Base-by-base conservation (phyloP, 768 basidiomycete genomes). In the Mycena floridula region DNA sequence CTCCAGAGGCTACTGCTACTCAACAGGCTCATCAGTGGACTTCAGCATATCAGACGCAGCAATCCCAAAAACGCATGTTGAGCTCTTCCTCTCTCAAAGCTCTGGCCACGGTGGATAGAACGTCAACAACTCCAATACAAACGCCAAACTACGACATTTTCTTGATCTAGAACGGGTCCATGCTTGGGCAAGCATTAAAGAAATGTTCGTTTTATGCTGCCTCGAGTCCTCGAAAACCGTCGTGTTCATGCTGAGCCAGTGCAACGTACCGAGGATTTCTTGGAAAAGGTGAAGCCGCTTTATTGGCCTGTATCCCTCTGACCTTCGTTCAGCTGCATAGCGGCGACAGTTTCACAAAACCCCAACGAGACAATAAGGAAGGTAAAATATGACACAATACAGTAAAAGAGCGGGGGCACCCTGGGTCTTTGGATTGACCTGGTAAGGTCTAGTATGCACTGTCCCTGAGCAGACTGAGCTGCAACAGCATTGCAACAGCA, bases 21-120 rank as follows among this genome's bases (percentile, higher is more conserved):
- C 57, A 63, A 6, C 58, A 67, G 43, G 85, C 83, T 7, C 68
- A 72, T 13, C 53, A 53, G 25, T 88, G 85, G 85, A 54, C 82
- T 24, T 53, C 63, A 1, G 48, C 55, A 16, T 86, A 86, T 58
- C 69, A 66, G 37, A 46, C 52, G 7, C 53, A 55, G 53, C 59
- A 3, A 73, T 85, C 27, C 79, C 79, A 0, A 77, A 64, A 49
- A 61, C 62, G 25, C 38, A 71, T 16, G 84, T 88, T 0, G 74
- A 83, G 32, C 50, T 90, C 21, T 69, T 76, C 0, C 90, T 87
- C 54, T 77, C 86, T 5, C 69, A 86, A 42, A 90, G 88, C 53
- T 89, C 88, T 3, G 89, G 89, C 20, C 89, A 89, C 5, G 89
- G 89, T 26, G 89, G 89, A 13, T 87, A 90, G 86, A 88, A 91